Percentiles rank a stretch among this genome's conserved stretches.
phyloP scores from a whole-genome alignment of 2,329 filamentous ascomycete genomes.

The Biscogniauxia mediterranea region DNA sequence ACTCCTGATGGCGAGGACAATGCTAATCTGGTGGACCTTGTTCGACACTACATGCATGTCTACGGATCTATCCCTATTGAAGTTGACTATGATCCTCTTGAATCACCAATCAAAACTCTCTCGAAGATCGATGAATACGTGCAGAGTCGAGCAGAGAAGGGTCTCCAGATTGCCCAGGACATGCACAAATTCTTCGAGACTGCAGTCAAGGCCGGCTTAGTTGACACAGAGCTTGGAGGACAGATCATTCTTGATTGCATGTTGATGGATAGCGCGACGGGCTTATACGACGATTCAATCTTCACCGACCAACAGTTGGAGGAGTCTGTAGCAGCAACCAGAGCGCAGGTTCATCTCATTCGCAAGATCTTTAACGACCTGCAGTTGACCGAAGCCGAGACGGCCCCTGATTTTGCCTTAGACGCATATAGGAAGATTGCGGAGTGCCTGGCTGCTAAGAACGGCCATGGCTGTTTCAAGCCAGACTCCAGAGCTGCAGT shows the following conservation, averaged over 20 bases:
- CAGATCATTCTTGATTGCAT: slow-evolving; percentile 28
- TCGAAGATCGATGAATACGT: slow-evolving; percentile 26
- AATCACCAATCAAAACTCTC: slow-evolving; percentile 11
- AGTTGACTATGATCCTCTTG: slow-evolving; percentile 4
- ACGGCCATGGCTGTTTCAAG: slow-evolving; percentile 4
- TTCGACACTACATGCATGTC: slow-evolving; percentile 24
- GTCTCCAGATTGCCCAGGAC: slow-evolving; percentile 22
- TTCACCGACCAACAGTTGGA: slow-evolving; percentile 30
- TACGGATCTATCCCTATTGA: slow-evolving; percentile 24
- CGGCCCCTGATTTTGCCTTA: slow-evolving; percentile 24
- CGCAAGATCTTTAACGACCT: slow-evolving; percentile 21
- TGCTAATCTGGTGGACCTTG: slow-evolving; percentile 12
- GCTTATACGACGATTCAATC: slow-evolving; percentile 14
- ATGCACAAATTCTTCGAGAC: slow-evolving; percentile 29
- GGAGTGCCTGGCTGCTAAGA: slow-evolving; percentile 16
- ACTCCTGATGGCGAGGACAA: background rate
- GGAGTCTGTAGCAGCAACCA: slow-evolving; percentile 27
- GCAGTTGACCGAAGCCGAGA: slow-evolving; percentile 12
- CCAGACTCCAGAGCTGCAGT: slow-evolving; percentile 4
- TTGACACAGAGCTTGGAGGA: slow-evolving; percentile 23
- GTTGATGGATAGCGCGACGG: slow-evolving; percentile 24
- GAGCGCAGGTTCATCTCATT: slow-evolving; percentile 23
- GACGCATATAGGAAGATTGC: slow-evolving; percentile 20
- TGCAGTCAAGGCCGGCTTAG: slow-evolving; percentile 23
- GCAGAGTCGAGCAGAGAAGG: slow-evolving; percentile 25